These are phyloP conservation scores for Emergomyces orientalis DNA, from an alignment of 2,329 filamentous ascomycete genomes.

Conservation along the genomic window DNA sequence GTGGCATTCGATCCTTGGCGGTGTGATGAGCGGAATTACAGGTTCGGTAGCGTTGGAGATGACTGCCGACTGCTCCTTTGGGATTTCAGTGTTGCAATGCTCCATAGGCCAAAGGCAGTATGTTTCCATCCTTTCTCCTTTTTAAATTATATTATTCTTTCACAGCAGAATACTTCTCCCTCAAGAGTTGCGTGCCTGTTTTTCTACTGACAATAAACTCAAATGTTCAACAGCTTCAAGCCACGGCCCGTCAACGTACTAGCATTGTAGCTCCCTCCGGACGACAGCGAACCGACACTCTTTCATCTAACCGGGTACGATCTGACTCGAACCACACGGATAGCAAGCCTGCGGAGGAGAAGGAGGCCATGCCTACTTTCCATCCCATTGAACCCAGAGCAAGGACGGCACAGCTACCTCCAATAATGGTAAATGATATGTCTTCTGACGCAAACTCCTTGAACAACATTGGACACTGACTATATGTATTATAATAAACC, in stretches of 20 bases:
- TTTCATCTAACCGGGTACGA: constrained; percentile 51
- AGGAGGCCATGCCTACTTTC: constrained; percentile 53
- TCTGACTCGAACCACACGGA: constrained; percentile 60
- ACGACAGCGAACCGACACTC: constrained; percentile 55
- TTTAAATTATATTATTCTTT: background rate
- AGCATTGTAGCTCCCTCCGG: constrained; percentile 37
- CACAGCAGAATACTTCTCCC: background rate
- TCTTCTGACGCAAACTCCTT: background rate
- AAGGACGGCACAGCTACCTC: constrained; percentile 75
- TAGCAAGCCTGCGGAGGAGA: constrained; percentile 28
- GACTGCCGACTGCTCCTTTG: constrained; percentile 84
- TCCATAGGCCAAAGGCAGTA: constrained; percentile 80
- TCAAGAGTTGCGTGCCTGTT: background rate
- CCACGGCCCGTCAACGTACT: constrained; percentile 31
- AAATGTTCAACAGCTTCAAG: constrained; percentile 23
- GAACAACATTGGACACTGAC: background rate
- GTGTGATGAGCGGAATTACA: constrained; percentile 89
- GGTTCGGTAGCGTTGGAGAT: constrained; percentile 92
- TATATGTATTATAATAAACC: constrained; percentile 9
- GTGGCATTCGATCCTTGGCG: constrained; percentile 96
- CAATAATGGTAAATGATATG: constrained; percentile 62
- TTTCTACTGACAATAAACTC: background rate
- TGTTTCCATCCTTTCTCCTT: constrained; percentile 28
- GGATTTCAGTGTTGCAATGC: constrained; percentile 97
- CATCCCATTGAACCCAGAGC: constrained; percentile 80